A percentile compares a stretch with the other conserved stretches of the same genome.
Conservation (phyloP, 768 basidiomycete genomes). For the Russula ochroleuca region DNA sequence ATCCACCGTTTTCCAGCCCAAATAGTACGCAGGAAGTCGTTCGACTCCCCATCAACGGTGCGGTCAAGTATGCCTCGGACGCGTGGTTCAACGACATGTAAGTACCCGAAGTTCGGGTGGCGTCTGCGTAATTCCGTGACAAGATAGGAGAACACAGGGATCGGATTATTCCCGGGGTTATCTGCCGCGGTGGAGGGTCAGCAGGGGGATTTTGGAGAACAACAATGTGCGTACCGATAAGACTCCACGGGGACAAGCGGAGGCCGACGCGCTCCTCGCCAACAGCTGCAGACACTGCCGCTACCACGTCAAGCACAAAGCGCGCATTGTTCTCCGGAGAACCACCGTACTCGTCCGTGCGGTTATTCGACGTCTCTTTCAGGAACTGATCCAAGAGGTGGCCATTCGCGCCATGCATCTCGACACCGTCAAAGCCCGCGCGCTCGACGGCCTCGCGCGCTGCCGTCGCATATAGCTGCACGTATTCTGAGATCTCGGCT, state of each 20-base stretch:
- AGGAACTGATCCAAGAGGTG: slow-evolving; percentile 42
- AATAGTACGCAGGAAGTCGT: slow-evolving; percentile 44
- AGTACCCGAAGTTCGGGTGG: slow-evolving; percentile 42
- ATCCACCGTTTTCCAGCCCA: slow-evolving; percentile 44
- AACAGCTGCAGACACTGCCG: slow-evolving; percentile 39
- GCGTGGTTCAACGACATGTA: slow-evolving; percentile 37
- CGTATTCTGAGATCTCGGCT: slow-evolving; percentile 40
- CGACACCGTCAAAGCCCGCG: slow-evolving; percentile 30
- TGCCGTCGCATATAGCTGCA: neutral
- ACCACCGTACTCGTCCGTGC: slow-evolving; percentile 49
- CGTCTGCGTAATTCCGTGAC: slow-evolving; percentile 38
- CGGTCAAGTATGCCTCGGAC: slow-evolving; percentile 15
- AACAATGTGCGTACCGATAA: neutral
- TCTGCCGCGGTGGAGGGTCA: slow-evolving; percentile 5
- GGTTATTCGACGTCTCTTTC: slow-evolving; percentile 37
- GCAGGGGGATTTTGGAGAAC: neutral
- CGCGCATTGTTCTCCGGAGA: slow-evolving; percentile 44
- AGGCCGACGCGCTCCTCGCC: slow-evolving; percentile 42
- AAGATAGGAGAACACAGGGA: slow-evolving; percentile 52
- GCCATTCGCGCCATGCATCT: slow-evolving; percentile 36
- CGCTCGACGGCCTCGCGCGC: neutral
- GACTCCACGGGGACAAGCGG: slow-evolving; percentile 38
- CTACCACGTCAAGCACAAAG: slow-evolving; percentile 43
- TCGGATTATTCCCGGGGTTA: slow-evolving; percentile 53
- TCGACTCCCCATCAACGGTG: slow-evolving; percentile 30